Evolutionary conservation across 768 basidiomycete species (phyloP), one percentile per base, ranked within the genome.

Genomic region (Termitomyces sp.): DNA sequence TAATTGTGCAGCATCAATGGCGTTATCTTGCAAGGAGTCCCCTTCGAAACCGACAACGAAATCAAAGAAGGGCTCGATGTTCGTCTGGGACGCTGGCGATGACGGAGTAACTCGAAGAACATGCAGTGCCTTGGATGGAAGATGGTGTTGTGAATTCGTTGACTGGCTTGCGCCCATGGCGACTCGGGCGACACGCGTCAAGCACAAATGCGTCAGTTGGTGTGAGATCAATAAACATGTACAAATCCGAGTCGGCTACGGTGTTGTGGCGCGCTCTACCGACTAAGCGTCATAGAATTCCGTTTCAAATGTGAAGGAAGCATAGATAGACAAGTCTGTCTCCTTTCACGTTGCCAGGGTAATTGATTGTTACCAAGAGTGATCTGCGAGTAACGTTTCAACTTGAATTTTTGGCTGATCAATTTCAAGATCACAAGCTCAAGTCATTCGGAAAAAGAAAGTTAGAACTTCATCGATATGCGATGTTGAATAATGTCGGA

Each of bases 61-160:
- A 78, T 98, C 97, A 68, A 99, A 99, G 77, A 94, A 96, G 3
- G 96, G 92, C 70, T 91, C 92, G 50, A 96, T 87, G 57, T 81
- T 83, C 0, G 93, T 92, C 61, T 88, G 81, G 0, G 92, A 92
- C 0, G 96, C 93, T 7, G 97, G 97, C 1, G 92, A 95, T 6
- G 83, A 83, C 1, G 94, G 90, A 1, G 93, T 94, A 35, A 97
- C 94, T 58, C 95, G 87, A 59, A 97, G 78, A 63, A 95, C 90
- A 71, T 98, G 95, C 11, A 97, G 77, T 2, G 87, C 92, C 62
- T 82, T 86, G 44, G 79, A 71, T 45, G 88, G 87, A 13, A 75
- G 71, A 58, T 85, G 82, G 33, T 61, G 73, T 63, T 81, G 72
- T 44, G 79, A 79, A 22, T 81, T 84, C 1, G 55, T 61, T 50